phyloP scores from a whole-genome alignment of 352 stramenopile genomes.

The Phytophthora sp. region DNA sequence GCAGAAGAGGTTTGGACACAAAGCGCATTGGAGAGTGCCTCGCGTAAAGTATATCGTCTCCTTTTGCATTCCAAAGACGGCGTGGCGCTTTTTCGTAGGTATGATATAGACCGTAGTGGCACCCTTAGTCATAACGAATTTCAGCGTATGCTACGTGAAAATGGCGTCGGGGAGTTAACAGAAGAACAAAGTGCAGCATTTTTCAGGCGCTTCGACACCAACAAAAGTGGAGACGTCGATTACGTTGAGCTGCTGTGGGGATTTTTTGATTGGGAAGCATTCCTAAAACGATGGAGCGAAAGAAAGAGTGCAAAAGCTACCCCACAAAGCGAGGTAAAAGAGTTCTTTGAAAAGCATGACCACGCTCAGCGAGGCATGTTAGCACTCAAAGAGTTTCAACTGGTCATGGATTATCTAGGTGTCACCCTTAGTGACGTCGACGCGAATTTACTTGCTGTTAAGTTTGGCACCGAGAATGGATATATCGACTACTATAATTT shows the following conservation, averaged over 20 bases:
- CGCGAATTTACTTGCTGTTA: constrained; percentile 50
- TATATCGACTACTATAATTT: constrained; percentile 75
- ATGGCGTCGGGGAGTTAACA: constrained; percentile 35
- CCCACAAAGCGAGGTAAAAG: constrained; percentile 18
- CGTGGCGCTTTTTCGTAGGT: constrained; percentile 50
- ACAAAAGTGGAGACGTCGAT: constrained; percentile 56
- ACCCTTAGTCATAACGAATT: constrained; percentile 59
- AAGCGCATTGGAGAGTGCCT: constrained; percentile 50
- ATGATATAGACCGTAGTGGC: constrained; percentile 55
- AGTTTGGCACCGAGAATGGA: constrained; percentile 60
- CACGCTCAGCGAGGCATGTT: constrained; percentile 40
- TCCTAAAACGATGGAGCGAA: constrained; percentile 61
- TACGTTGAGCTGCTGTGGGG: constrained; percentile 69
- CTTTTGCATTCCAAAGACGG: constrained; percentile 25
- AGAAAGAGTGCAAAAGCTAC: constrained; percentile 33
- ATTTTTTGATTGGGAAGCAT: constrained; percentile 66
- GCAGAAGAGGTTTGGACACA: constrained; percentile 30
- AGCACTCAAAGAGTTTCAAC: constrained; percentile 46
- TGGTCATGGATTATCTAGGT: constrained; percentile 58
- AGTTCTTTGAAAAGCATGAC: constrained; percentile 62
- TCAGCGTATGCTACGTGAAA: constrained; percentile 33
- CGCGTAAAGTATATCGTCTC: constrained; percentile 60
- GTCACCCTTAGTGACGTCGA: constrained; percentile 56
- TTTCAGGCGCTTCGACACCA: constrained; percentile 55
- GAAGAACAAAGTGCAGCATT: constrained; percentile 48